Evolutionary conservation across 2,329 filamentous ascomycete species (phyloP), one percentile per base, ranked within the genome.

Genomic region (Exutisphaerella laricina): DNA sequence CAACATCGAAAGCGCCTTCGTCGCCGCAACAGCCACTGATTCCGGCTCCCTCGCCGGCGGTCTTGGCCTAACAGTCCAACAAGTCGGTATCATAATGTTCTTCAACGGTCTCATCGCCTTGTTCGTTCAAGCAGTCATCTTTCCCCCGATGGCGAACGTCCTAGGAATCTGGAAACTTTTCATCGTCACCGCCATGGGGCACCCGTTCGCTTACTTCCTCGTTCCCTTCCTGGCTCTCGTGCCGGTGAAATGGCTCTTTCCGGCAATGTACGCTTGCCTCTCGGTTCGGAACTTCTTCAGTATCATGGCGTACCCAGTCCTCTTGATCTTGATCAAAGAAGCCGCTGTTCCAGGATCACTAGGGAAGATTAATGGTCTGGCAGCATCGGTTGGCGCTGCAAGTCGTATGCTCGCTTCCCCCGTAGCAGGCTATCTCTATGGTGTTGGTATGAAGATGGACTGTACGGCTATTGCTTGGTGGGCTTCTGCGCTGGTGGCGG

Each of bases 281-380:
- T 66, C 76, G 2, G 64, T 85, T 43, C 79, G 84, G 50, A 84
- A 82, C 53, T 67, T 84, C 42, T 77, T 81, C 42, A 80, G 80
- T 5, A 84, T 86, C 51, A 70, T 86, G 25, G 78, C 76, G 16
- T 84, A 82, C 26, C 83, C 82, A 0, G 73, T 84, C 6, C 72
- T 83, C 1, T 70, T 87, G 18, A 85, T 87, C 47, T 69, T 87
- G 41, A 74, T 87, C 57, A 87, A 87, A 61, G 80, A 86, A 65
- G 80, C 83, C 1, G 80, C 82, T 0, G 74, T 77, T 4, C 69
- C 77, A 3, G 73, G 71, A 1, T 74, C 78, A 4, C 70, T 87
- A 12, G 83, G 83, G 1, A 80, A 77, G 54, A 83, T 87, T 61
- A 87, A 87, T 50, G 83, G 83, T 0, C 66, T 86, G 6, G 82